Evolutionary conservation across 108 stramenopile species (phyloP), one percentile per base, ranked within the genome.

Genomic region (Thalassiosira profunda): DNA sequence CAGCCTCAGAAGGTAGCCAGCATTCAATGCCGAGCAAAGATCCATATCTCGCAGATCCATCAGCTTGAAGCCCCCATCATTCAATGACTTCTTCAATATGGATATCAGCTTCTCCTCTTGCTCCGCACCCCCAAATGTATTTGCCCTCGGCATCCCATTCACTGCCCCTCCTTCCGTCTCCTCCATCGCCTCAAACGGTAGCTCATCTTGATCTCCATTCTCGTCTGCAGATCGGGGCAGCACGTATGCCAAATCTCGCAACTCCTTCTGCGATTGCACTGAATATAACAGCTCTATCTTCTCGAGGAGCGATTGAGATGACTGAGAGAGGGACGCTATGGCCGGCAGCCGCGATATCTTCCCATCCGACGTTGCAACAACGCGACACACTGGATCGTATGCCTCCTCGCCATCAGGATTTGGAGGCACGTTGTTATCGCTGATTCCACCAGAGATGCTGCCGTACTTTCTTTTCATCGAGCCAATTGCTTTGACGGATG

Each of bases 1-100:
- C 10, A 94, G 49, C 17, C 93, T 74, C 15, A 95, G 53, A 17
- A 91, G 74, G 56, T 95, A 91, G 8, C 90, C 93, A 15, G 84
- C 84, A 64, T 95, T 95, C 6, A 94, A 62, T 34, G 88, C 82
- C 4, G 84, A 79, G 53, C 90, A 91, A 14, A 94, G 74, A 72
- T 89, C 88, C 29, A 90, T 63, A 67, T 94, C 93, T 37, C 93
- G 80, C 44, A 74, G 58, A 9, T 74, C 67, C 62, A 94, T 72
- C 8, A 83, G 70, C 41, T 81, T 58, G 74, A 82, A 93, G 6
- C 92, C 92, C 33, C 89, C 87, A 72, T 93, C 86, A 52, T 88
- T 70, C 41, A 93, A 63, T 2, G 85, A 84, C 49, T 62, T 71
- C 58, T 84, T 71, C 2, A 82, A 41, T 7, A 83, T 58, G 23